Percentiles rank a stretch among this genome's conserved stretches.
Evolutionary conservation across 345 rosid genomes (phyloP).

Genomic region (Excoecaria agallocha): DNA sequence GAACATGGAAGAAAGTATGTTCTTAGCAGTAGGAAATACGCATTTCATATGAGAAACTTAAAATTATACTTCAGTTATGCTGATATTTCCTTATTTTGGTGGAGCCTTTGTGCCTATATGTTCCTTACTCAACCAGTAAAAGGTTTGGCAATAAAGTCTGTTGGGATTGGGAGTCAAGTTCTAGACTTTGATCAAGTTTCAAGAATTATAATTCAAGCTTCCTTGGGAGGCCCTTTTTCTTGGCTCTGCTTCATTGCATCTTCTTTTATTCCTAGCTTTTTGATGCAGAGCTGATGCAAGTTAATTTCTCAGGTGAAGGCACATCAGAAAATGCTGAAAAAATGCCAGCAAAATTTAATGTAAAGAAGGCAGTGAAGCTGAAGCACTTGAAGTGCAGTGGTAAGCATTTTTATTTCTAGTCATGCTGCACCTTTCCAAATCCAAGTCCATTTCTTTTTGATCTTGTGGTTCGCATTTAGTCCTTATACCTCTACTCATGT

Average conservation of each 20-base stretch:
- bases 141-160: background rate
- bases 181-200: background rate
- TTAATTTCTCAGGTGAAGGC: conserved; percentile 20
- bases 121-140: background rate
- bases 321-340: conserved; percentile 35
- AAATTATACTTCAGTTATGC: background rate
- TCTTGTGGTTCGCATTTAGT: background rate
- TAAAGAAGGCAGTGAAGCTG: conserved; percentile 55
- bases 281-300: conserved; percentile 5
- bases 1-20: background rate
- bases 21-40: too few relatives aligned
- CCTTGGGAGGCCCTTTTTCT: background rate
- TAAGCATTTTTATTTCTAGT: background rate
- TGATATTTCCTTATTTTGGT: background rate
- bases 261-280: background rate
- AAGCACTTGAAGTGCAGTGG: conserved; percentile 46
- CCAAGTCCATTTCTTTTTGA: background rate
- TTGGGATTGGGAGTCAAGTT: background rate
- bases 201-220: background rate
- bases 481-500: background rate
- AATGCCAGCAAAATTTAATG: conserved; percentile 30
- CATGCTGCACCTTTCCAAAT: background rate
- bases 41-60: background rate
- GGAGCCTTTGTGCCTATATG: background rate
- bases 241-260: background rate